Base-by-base conservation (phyloP, 495 filamentous ascomycete genomes). In the Ascobolus immersus region DNA sequence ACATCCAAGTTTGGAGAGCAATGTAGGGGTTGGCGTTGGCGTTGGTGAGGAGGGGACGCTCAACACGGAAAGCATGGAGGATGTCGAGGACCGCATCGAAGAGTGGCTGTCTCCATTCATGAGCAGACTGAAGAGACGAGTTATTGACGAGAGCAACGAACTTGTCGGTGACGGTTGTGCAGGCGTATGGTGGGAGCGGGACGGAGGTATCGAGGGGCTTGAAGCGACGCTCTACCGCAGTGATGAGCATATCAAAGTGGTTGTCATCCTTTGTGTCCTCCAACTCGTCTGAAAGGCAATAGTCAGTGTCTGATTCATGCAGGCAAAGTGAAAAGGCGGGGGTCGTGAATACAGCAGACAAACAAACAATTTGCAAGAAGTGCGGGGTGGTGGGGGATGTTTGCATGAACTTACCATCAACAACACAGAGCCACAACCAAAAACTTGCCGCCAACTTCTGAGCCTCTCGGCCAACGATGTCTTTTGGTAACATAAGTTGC, bases 341-440 rank as follows among this genome's bases (percentile, higher is more conserved):
- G n/a, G n/a, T n/a, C n/a, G n/a, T n/a, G n/a, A n/a, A n/a, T n/a
- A n/a, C n/a, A n/a, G n/a, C n/a, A n/a, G n/a, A n/a, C n/a, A n/a
- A n/a, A n/a, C n/a, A n/a, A n/a, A n/a, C n/a, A n/a, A n/a, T n/a
- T n/a, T n/a, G n/a, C n/a, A n/a, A n/a, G n/a, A n/a, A n/a, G n/a
- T n/a, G n/a, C 4, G 29, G 17, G 14, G 2, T 15, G 14, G 5
- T n/a, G 14, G 10, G 4, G 3, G 29, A 2, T 11, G 7, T n/a
- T n/a, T 21, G 17, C 10, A 17, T 17, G 9, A 17, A 18, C 31
- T 37, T 39, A 49, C 46, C 47, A 37, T 50, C 47, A 2, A 45
- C 37, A 28, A 50, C 38, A n/a, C 47, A 50, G 1, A 50, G 11
- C 47, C 47, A 50, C 21, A 44, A 45, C 47, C 47, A 50, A 35